Evolutionary conservation across 352 stramenopile genomes (phyloP), one percentile per base, ranked within the genome.

Genomic region (Phytophthora megakarya): DNA sequence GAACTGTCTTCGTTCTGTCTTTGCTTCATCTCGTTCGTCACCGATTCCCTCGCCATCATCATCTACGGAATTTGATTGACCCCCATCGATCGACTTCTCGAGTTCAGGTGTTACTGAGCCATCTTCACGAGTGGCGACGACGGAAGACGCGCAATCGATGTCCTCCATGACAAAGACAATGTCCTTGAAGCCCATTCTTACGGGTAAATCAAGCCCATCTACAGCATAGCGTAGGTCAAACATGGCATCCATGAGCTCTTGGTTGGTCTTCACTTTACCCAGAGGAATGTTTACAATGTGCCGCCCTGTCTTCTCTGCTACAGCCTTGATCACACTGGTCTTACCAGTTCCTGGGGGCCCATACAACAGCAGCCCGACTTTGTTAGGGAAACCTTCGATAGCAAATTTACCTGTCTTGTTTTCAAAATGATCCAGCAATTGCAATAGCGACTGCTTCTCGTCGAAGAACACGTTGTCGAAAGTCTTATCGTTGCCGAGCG

Each of bases 111-210:
- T 40, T 12, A 28, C 21, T 21, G 49, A 42, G 10, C 22, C 32
- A 53, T 61, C 6, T 86, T 76, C 49, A n/a, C 80, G 76, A 15
- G 66, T 65, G 19, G 72, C 71, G 0, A 96, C 87, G 15, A 95
- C 72, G 1, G 79, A 85, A 2, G 82, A 86, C 10, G 86, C 83
- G 30, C 84, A 90, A 64, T 97, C 87, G 50, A 95, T 84, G 71
- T 96, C 87, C 57, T 96, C 89, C 80, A 97, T 93, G 12, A 96
- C 89, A 61, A 92, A 97, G 28, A 97, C 86, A n/a, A 95, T 67
- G 63, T 97, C 83, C 28, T 93, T 81, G 62, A 95, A 92, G 9
- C 33, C 56, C 49, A 95, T 79, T 38, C 70, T 70, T 2, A 94
- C 71, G 0, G 85, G 83, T 40, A 86, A 66, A 43, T 92, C 83